Conservation (phyloP, 495 filamentous ascomycete species). For the Xylaria intraflava region DNA sequence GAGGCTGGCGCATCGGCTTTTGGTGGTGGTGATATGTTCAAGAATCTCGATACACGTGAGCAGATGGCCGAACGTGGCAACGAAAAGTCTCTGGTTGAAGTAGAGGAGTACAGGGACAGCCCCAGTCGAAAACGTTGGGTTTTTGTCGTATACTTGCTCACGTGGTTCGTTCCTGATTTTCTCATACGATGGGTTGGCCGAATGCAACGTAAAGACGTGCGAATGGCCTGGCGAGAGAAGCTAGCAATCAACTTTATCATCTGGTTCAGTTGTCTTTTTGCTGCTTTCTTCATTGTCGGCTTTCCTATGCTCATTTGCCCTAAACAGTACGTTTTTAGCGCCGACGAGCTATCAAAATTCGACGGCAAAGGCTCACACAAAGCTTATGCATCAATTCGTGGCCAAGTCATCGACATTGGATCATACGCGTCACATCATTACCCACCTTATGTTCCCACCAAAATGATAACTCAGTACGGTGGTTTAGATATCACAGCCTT, state of each 20-base stretch:
- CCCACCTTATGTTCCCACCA: slow-evolving; percentile 57
- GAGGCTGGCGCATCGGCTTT: slow-evolving; percentile 87
- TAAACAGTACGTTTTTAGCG: slow-evolving; percentile 77
- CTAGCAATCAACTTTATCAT: slow-evolving; percentile 97
- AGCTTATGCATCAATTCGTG: slow-evolving; percentile 76
- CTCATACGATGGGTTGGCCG: slow-evolving; percentile 68
- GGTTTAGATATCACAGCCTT: slow-evolving; percentile 78
- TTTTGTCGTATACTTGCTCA: slow-evolving; percentile 75
- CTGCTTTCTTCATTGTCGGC: slow-evolving; percentile 80
- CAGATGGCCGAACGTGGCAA: slow-evolving; percentile 95
- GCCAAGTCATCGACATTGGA: slow-evolving; percentile 79
- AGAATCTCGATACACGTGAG: slow-evolving; percentile 85
- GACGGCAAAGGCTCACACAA: slow-evolving; percentile 60
- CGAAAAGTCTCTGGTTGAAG: slow-evolving; percentile 81
- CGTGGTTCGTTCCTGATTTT: slow-evolving; percentile 83
- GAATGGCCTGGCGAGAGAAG: slow-evolving; percentile 93
- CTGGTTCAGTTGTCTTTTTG: slow-evolving; percentile 75
- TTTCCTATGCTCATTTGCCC: slow-evolving; percentile 90
- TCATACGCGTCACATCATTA: slow-evolving; percentile 73
- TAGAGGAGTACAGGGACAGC: slow-evolving; percentile 73
- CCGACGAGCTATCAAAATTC: slow-evolving; percentile 63
- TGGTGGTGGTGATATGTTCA: slow-evolving; percentile 93
- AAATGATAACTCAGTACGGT: slow-evolving; percentile 67
- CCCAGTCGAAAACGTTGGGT: slow-evolving; percentile 89
- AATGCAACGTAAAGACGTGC: slow-evolving; percentile 91